A percentile compares a stretch with the other conserved stretches of the same genome.
phyloP scores from a whole-genome alignment of 352 stramenopile species.

The Pythium volutum region DNA sequence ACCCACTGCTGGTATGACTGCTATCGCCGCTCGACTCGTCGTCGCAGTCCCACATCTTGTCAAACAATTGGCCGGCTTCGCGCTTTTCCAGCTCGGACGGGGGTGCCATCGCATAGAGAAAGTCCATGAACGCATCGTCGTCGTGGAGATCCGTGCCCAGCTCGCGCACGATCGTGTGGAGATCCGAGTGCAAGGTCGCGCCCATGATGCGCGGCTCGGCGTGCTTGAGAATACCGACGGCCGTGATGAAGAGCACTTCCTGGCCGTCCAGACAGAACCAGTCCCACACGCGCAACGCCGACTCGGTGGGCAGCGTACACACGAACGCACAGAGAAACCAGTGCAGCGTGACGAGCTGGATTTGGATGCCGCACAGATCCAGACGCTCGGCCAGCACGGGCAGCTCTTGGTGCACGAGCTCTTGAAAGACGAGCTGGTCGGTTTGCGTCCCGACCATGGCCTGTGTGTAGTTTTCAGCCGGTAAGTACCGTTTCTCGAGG shows the following conservation, averaged over 20 bases:
- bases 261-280: conserved; percentile 72
- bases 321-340: conserved; percentile 87
- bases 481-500: conserved; percentile 59
- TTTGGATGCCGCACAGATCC: conserved; percentile 39
- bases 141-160: conserved; percentile 52
- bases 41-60: conserved; percentile 12
- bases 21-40: conserved; percentile 11
- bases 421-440: conserved; percentile 73
- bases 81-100: conserved; percentile 6
- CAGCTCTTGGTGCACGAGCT: conserved; percentile 48
- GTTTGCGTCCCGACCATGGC: conserved; percentile 70
- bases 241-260: conserved; percentile 45
- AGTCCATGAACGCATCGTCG: conserved; percentile 42
- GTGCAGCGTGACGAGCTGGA: conserved; percentile 77
- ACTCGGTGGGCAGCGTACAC: conserved; percentile 72
- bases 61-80: background rate
- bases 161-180: conserved; percentile 40
- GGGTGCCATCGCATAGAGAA: conserved; percentile 26
- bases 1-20: conserved; percentile 8
- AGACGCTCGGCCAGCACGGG: conserved; percentile 34
- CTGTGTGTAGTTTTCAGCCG: conserved; percentile 69
- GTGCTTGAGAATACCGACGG: conserved; percentile 46
- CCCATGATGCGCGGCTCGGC: conserved; percentile 32
- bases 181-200: conserved; percentile 31
- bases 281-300: conserved; percentile 70